Evolutionary conservation across 768 basidiomycete species (phyloP).

Genomic region (Leucosporidium yakuticum): DNA sequence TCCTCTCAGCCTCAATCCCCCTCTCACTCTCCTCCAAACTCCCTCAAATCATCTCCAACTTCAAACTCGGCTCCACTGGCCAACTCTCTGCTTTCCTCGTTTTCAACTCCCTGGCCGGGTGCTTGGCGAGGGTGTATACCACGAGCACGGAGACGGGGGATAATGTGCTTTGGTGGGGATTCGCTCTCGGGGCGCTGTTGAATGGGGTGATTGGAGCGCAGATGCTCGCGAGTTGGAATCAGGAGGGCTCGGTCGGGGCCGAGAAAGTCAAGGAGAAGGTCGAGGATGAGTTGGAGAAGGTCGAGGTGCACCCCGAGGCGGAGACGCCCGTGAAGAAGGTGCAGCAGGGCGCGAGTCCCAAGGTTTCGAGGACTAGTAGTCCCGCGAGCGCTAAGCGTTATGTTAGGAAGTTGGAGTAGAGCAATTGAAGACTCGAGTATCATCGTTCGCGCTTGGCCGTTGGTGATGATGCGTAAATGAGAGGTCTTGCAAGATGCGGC

Average conservation of each 20-base stretch:
- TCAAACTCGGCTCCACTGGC: slow-evolving; percentile 69
- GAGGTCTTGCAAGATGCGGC: too few species aligned
- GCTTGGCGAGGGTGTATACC: slow-evolving; percentile 86
- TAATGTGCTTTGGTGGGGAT: slow-evolving; percentile 69
- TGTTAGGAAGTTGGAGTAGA: slow-evolving; percentile 21
- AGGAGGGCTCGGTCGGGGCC: neutral
- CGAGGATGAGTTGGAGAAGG: neutral
- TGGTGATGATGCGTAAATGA: too few species aligned
- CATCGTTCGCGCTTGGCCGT: too few species aligned
- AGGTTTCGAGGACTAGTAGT: slow-evolving; percentile 4
- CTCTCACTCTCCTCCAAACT: slow-evolving; percentile 87
- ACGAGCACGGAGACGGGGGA: slow-evolving; percentile 86
- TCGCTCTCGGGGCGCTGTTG: slow-evolving; percentile 69
- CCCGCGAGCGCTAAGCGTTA: slow-evolving; percentile 7
- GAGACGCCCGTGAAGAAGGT: neutral
- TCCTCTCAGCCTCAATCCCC: slow-evolving; percentile 82
- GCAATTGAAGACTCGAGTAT: neutral
- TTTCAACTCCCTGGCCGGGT: slow-evolving; percentile 76
- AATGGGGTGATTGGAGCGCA: slow-evolving; percentile 61
- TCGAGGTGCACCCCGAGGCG: neutral
- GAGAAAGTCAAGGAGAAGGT: neutral
- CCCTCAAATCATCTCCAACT: slow-evolving; percentile 84
- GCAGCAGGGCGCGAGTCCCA: neutral
- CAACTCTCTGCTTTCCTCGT: slow-evolving; percentile 93
- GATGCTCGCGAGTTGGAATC: slow-evolving; percentile 28